These are phyloP conservation scores for Grifola frondosa DNA, from an alignment of 1,284 basidiomycete genomes.

Conservation along the genomic window DNA sequence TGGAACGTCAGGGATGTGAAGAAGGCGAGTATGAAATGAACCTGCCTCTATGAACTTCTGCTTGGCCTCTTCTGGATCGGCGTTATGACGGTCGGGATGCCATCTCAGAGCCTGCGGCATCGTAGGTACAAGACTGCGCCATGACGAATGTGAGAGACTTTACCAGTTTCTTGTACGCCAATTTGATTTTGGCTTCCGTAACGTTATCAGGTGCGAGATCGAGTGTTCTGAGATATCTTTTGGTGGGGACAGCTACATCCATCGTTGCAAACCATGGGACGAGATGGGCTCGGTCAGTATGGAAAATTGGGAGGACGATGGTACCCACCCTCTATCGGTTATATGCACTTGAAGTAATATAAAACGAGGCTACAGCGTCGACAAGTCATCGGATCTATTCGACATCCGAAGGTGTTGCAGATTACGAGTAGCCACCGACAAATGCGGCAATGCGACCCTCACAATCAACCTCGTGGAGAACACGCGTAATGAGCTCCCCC, in stretches of 20 bases:
- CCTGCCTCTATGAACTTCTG: conserved; percentile 76
- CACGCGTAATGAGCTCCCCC: conserved; percentile 22
- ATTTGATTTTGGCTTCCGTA: conserved; percentile 77
- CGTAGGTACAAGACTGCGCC: too few relatives aligned
- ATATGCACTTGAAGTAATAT: conserved; percentile 26
- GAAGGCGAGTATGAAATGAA: conserved; percentile 4
- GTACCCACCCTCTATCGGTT: conserved; percentile 18
- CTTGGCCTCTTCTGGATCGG: conserved; percentile 54
- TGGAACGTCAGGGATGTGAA: background rate
- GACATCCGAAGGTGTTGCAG: conserved; percentile 16
- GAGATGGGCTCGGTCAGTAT: conserved; percentile 15
- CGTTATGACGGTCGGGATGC: conserved; percentile 85
- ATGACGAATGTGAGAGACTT: too few relatives aligned
- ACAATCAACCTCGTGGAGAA: conserved; percentile 23
- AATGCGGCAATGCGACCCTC: conserved; percentile 22
- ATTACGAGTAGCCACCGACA: conserved; percentile 16
- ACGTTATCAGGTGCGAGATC: conserved; percentile 31
- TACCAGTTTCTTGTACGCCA: conserved; percentile 80
- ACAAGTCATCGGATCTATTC: conserved; percentile 23
- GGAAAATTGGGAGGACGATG: conserved; percentile 16
- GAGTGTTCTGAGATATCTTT: conserved; percentile 28
- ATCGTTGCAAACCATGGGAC: conserved; percentile 20
- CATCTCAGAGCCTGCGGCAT: conserved; percentile 74
- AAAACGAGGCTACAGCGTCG: conserved; percentile 24
- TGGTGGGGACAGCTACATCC: conserved; percentile 22